phyloP scores from a whole-genome alignment of 305 asterid species.

The Fraxinus sp. region DNA sequence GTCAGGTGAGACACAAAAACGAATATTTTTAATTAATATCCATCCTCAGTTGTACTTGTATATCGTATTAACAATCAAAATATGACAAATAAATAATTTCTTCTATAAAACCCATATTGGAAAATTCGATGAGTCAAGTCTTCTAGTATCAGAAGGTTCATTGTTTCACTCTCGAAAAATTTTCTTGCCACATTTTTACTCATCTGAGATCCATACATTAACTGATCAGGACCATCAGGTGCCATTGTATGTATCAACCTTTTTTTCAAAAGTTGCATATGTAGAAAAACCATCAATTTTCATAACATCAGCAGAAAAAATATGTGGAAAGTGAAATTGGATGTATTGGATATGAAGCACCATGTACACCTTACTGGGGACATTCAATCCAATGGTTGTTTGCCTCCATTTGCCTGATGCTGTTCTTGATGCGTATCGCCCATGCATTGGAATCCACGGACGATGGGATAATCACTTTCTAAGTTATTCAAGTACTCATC shows the following conservation, averaged over 20 bases:
- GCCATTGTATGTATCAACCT: constrained; percentile 62
- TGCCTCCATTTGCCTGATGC: constrained; percentile 48
- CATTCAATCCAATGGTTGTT: constrained; percentile 66
- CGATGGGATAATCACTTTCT: background rate
- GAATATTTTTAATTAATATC: too few relatives aligned
- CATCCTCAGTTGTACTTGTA: background rate
- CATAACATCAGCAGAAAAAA: constrained; percentile 46
- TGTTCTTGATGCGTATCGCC: constrained; percentile 57
- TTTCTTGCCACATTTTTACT: background rate
- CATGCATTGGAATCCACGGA: constrained; percentile 39
- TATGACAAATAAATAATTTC: too few relatives aligned
- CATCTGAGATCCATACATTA: background rate
- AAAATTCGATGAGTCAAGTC: background rate
- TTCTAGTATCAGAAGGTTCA: background rate
- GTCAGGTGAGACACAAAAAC: constrained; percentile 38
- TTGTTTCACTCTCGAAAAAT: background rate
- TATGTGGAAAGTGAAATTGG: constrained; percentile 56
- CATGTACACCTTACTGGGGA: constrained; percentile 73
- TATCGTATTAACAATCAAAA: background rate
- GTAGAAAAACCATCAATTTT: constrained; percentile 52
- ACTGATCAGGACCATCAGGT: constrained; percentile 37
- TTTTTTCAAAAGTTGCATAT: constrained; percentile 43
- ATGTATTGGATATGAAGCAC: constrained; percentile 43
- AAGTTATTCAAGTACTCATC: background rate
- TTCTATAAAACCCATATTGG: background rate